Evolutionary conservation across 1,139 yeast species (phyloP).

Genomic region (Lipomyces yarrowii): DNA sequence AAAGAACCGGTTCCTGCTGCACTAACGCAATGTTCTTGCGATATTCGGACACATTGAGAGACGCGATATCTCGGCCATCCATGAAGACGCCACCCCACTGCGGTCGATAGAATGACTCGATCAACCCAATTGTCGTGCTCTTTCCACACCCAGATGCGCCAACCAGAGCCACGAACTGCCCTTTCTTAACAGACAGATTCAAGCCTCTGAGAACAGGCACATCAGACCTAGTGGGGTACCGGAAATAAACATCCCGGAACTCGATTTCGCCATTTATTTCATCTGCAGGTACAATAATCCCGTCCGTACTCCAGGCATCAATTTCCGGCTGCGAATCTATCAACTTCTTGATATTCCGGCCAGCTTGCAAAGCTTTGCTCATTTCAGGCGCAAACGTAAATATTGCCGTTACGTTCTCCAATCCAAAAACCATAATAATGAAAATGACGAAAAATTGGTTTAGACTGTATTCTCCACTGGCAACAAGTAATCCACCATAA

Average conservation of each 20-base stretch:
- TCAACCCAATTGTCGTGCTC: conserved; percentile 80
- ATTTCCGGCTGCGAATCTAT: conserved; percentile 52
- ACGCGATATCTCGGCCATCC: conserved; percentile 70
- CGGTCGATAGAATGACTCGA: conserved; percentile 81
- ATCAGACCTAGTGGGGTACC: conserved; percentile 82
- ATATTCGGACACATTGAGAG: conserved; percentile 72
- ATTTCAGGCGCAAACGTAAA: conserved; percentile 55
- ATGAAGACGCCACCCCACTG: conserved; percentile 63
- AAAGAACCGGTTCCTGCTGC: conserved; percentile 78
- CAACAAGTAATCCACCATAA: conserved; percentile 35
- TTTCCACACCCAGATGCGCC: conserved; percentile 98
- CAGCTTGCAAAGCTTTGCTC: conserved; percentile 60
- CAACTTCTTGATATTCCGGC: conserved; percentile 51
- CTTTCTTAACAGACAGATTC: conserved; percentile 66
- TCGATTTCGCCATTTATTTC: conserved; percentile 32
- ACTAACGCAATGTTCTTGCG: conserved; percentile 79
- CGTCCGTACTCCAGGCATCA: conserved; percentile 49
- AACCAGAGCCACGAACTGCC: conserved; percentile 87
- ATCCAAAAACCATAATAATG: conserved; percentile 47
- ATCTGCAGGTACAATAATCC: conserved; percentile 40
- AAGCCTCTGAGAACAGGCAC: conserved; percentile 66
- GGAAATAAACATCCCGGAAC: conserved; percentile 58
- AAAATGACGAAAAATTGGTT: conserved; percentile 50
- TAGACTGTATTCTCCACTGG: conserved; percentile 26
- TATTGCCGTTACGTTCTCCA: conserved; percentile 49